phyloP scores from a whole-genome alignment of 1,139 yeast genomes.

The Magnusiomyces fungicola region DNA sequence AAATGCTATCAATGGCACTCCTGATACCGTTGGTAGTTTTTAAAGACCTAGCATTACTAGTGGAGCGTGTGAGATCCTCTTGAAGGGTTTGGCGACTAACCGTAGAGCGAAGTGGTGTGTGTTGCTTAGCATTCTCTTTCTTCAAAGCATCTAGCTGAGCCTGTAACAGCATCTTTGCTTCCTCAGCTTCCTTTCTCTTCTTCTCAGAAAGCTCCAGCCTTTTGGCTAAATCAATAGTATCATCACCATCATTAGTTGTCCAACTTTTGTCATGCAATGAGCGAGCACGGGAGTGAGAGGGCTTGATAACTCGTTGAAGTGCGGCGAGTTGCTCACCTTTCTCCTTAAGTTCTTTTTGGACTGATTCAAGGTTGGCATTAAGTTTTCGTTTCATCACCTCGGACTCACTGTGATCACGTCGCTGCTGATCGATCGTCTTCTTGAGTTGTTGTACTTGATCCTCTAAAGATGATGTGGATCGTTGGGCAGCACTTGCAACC shows the following conservation, averaged over 20 bases:
- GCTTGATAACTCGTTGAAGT: constrained; percentile 24
- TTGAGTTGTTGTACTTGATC: constrained; percentile 22
- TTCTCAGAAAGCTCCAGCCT: constrained; percentile 26
- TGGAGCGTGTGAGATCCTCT: constrained; percentile 21
- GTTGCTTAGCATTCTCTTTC: constrained; percentile 17
- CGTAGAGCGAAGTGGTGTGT: constrained; percentile 9
- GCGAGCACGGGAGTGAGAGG: constrained; percentile 16
- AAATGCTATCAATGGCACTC: constrained; percentile 15
- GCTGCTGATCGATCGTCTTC: constrained; percentile 22
- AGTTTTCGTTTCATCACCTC: constrained; percentile 27
- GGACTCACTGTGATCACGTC: constrained; percentile 26
- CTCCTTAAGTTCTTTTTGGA: constrained; percentile 25
- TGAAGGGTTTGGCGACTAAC: constrained; percentile 22
- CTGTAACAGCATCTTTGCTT: constrained; percentile 24
- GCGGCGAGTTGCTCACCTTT: constrained; percentile 25
- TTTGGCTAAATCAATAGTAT: constrained; percentile 26
- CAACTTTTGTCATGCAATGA: constrained; percentile 15
- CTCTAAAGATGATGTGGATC: constrained; percentile 21
- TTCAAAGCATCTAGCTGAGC: constrained; percentile 28
- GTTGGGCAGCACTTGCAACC: constrained; percentile 23
- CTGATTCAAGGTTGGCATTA: constrained; percentile 21
- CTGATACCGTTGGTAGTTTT: constrained; percentile 15
- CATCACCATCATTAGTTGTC: constrained; percentile 17
- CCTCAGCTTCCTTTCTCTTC: constrained; percentile 26
- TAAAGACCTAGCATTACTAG: constrained; percentile 10